phyloP scores from a whole-genome alignment of 1,284 basidiomycete genomes.

The Phlebopus sp. region DNA sequence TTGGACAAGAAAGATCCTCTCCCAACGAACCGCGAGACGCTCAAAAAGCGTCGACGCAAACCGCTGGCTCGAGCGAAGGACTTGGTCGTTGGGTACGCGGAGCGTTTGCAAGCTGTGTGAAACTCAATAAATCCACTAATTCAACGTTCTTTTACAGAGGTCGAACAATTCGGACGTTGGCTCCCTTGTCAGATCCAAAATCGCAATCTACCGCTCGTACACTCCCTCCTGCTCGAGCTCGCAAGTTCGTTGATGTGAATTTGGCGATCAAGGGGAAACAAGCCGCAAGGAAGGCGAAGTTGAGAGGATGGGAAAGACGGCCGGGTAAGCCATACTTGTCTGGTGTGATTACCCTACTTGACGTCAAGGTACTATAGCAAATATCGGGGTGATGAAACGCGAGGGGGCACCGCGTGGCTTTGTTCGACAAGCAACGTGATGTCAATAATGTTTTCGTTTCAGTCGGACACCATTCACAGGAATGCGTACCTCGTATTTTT shows the following conservation, averaged over 20 bases:
- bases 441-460: too few species aligned
- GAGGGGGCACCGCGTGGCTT: slow-evolving; percentile 29
- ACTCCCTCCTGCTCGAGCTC: slow-evolving; percentile 28
- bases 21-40: slow-evolving; percentile 13
- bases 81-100: slow-evolving; percentile 26
- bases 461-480: too few species aligned
- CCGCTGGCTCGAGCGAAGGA: slow-evolving; percentile 21
- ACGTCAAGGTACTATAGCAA: slow-evolving; percentile 17
- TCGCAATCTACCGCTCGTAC: slow-evolving; percentile 24
- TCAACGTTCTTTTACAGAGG: slow-evolving; percentile 15
- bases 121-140: not conserved
- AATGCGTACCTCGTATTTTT: too few species aligned
- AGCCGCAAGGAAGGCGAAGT: slow-evolving; percentile 26
- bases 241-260: slow-evolving; percentile 27
- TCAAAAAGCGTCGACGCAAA: slow-evolving; percentile 25
- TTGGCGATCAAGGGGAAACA: slow-evolving; percentile 34
- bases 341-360: not conserved
- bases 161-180: slow-evolving; percentile 33
- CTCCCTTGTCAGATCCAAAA: slow-evolving; percentile 16
- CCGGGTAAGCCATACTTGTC: slow-evolving; percentile 31
- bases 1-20: slow-evolving; percentile 4
- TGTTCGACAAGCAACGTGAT: slow-evolving; percentile 10
- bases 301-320: slow-evolving; percentile 43
- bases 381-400: slow-evolving; percentile 31
- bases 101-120: not conserved